phyloP scores from a whole-genome alignment of 1,284 basidiomycete species.

The Violaceomyces palustris region DNA sequence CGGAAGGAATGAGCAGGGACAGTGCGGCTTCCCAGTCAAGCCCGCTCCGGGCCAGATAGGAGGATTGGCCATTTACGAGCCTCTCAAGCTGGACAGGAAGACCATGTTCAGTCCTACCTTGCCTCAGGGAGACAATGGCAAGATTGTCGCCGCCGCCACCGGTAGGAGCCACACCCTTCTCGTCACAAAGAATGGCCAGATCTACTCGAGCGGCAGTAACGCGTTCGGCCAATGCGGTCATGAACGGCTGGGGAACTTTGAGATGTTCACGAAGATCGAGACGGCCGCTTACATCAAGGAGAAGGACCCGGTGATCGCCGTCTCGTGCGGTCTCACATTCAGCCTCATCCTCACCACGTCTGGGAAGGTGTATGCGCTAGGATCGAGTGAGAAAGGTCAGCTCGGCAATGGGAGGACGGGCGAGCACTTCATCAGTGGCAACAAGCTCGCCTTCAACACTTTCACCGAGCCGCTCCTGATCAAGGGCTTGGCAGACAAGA shows the following conservation, averaged over 20 bases:
- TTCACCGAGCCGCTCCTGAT: constrained; percentile 63
- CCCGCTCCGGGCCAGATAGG: constrained; percentile 12
- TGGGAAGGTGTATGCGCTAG: constrained; percentile 79
- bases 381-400: constrained; percentile 87
- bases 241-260: constrained; percentile 59
- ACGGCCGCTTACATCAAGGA: constrained; percentile 56
- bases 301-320: constrained; percentile 65
- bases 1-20: constrained; percentile 64
- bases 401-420: constrained; percentile 85
- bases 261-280: constrained; percentile 66
- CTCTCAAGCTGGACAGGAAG: constrained; percentile 54
- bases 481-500: constrained; percentile 64
- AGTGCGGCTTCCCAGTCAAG: constrained; percentile 46
- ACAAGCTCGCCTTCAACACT: constrained; percentile 76
- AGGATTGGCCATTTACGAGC: constrained; percentile 63
- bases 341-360: constrained; percentile 72
- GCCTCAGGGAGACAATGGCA: constrained; percentile 62
- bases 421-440: constrained; percentile 76
- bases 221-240: constrained; percentile 79
- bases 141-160: constrained; percentile 74
- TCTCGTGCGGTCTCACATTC: constrained; percentile 75
- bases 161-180: constrained; percentile 77
- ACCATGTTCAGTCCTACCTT: constrained; percentile 51
- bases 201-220: constrained; percentile 81
- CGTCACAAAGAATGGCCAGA: constrained; percentile 71